Conservation (phyloP, 345 rosid species). For the Arabidopsis arenosa region DNA sequence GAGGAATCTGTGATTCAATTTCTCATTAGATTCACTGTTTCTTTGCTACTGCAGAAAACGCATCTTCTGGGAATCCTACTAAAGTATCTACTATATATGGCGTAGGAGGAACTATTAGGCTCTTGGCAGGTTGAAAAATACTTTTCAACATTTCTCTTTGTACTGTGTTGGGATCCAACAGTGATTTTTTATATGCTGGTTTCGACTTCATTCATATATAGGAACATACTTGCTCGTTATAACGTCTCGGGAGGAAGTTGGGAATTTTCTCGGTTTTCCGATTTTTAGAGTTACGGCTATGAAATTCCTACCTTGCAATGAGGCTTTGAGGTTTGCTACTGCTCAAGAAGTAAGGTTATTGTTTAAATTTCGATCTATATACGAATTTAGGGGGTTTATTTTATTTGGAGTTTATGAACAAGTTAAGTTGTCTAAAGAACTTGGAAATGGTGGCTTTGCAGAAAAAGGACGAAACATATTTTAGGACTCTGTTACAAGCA, state of each 20-base stretch:
- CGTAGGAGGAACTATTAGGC: slow-evolving; percentile 84
- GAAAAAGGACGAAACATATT: slow-evolving; percentile 87
- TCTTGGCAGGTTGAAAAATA: slow-evolving; percentile 72
- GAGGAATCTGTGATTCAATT: slow-evolving; percentile 17
- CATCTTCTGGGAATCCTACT: slow-evolving; percentile 49
- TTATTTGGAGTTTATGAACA: neutral
- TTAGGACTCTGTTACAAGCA: slow-evolving; percentile 67
- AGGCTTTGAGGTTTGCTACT: slow-evolving; percentile 65
- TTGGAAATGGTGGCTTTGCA: slow-evolving; percentile 47
- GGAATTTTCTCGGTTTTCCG: slow-evolving; percentile 75
- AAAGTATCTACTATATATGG: slow-evolving; percentile 72
- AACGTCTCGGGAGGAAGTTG: slow-evolving; percentile 74
- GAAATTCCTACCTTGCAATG: slow-evolving; percentile 83
- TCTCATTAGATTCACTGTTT: neutral
- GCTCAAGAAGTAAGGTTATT: slow-evolving; percentile 70
- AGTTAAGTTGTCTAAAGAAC: slow-evolving; percentile 13
- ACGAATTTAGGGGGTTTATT: neutral
- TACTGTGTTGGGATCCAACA: neutral
- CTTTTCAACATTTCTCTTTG: slow-evolving; percentile 5
- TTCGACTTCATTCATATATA: neutral
- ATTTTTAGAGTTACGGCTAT: slow-evolving; percentile 69
- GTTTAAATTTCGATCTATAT: slow-evolving; percentile 9
- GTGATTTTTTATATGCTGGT: slow-evolving; percentile 31
- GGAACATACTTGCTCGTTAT: slow-evolving; percentile 82
- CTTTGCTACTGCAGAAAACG: slow-evolving; percentile 48